Percentiles rank a stretch among this genome's conserved stretches.
Conservation (phyloP, 129 eudicot genomes). For the Calendula officinalis region DNA sequence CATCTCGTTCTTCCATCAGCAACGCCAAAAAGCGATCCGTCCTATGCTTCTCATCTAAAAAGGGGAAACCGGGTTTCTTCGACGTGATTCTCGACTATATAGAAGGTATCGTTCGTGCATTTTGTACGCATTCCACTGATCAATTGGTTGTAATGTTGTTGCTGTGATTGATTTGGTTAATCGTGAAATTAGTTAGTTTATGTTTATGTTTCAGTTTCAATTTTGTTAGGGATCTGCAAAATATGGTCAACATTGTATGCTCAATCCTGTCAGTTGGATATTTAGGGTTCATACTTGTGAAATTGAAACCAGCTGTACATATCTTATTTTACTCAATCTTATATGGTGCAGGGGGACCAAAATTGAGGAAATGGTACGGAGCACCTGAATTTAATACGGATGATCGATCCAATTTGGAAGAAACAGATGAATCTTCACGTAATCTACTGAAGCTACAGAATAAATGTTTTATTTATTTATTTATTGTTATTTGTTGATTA, state of each 20-base stretch:
- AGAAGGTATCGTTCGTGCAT: conserved; percentile 55
- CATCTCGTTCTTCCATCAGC: conserved; percentile 2
- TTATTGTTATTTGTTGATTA: conserved; percentile 20
- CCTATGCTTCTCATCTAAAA: conserved; percentile 59
- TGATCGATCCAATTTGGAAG: conserved; percentile 49
- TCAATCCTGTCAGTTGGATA: not conserved
- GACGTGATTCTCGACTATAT: conserved; percentile 96
- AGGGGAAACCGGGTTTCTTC: conserved; percentile 61
- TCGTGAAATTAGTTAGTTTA: not conserved
- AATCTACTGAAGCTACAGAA: conserved; percentile 5
- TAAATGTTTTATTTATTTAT: not conserved
- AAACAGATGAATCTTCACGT: conserved; percentile 60
- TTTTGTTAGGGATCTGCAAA: conserved; percentile 8
- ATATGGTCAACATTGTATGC: not conserved
- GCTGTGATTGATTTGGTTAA: conserved; percentile 4
- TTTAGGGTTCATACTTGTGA: not conserved
- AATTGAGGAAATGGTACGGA: conserved; percentile 96
- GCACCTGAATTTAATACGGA: conserved; percentile 70
- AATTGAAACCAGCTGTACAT: not conserved
- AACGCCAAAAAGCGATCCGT: conserved; percentile 30
- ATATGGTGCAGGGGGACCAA: conserved; percentile 79
- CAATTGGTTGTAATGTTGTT: not conserved
- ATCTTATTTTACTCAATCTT: not conserved
- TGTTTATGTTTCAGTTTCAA: not conserved
- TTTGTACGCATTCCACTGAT: not conserved